A percentile compares a stretch with the other conserved stretches of the same genome.
Conservation (phyloP, 805 yeast genomes). For the Priceomyces castillae region DNA sequence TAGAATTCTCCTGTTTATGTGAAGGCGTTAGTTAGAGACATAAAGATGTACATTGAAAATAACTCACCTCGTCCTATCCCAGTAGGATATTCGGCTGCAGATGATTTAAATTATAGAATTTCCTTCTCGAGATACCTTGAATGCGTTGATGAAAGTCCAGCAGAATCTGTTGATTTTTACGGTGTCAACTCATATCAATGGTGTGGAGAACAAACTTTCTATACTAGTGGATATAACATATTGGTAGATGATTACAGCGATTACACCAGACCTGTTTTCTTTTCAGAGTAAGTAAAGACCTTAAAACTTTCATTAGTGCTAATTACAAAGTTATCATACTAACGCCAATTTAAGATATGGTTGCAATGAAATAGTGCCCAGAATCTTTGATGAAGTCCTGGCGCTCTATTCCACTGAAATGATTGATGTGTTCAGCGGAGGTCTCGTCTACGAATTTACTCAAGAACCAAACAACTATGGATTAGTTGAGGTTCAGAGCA, state of each 20-base stretch:
- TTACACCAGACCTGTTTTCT: constrained; percentile 74
- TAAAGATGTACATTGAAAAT: constrained; percentile 63
- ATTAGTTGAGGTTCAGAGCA: constrained; percentile 48
- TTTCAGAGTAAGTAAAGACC: constrained; percentile 65
- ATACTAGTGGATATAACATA: constrained; percentile 65
- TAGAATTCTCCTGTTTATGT: constrained; percentile 66
- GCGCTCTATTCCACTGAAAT: constrained; percentile 68
- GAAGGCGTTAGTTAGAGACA: constrained; percentile 76
- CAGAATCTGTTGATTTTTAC: constrained; percentile 70
- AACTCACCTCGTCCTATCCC: constrained; percentile 71
- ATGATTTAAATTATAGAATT: constrained; percentile 73
- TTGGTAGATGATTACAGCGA: constrained; percentile 68
- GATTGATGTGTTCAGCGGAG: constrained; percentile 81
- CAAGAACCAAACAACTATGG: constrained; percentile 83
- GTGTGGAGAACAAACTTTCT: constrained; percentile 84
- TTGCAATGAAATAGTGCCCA: constrained; percentile 78
- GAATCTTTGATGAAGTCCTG: constrained; percentile 72
- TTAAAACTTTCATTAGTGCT: background rate
- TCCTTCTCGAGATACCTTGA: constrained; percentile 78
- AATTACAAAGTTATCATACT: constrained; percentile 8
- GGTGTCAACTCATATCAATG: constrained; percentile 82
- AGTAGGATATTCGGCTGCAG: constrained; percentile 96
- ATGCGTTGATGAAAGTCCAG: constrained; percentile 55
- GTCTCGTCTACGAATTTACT: constrained; percentile 75
- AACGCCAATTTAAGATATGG: constrained; percentile 45